Conservation (phyloP, 2,329 filamentous ascomycete species). For the Elsinoe australis region DNA sequence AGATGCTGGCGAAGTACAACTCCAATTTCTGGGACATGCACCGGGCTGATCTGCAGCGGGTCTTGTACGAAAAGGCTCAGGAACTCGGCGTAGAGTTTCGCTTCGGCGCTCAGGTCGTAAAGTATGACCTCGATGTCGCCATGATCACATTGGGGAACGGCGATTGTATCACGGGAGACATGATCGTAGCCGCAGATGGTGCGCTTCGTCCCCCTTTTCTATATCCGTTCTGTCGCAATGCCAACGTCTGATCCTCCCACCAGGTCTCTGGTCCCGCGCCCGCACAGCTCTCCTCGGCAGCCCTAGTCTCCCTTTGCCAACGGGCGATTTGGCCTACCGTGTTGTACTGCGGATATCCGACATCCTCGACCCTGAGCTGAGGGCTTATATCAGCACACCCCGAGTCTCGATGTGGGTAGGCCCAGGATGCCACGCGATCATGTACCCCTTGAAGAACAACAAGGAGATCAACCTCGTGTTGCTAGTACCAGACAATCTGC, state of each 20-base stretch:
- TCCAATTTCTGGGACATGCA: conserved; percentile 56
- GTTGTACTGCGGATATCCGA: conserved; percentile 50
- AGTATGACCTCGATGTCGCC: conserved; percentile 31
- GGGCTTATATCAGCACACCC: conserved; percentile 46
- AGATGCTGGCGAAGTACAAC: conserved; percentile 48
- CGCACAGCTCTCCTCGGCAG: background rate
- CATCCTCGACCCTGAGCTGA: conserved; percentile 45
- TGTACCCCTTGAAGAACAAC: conserved; percentile 54
- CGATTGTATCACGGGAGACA: conserved; percentile 33
- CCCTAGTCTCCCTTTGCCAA: conserved; percentile 32
- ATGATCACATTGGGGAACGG: conserved; percentile 36
- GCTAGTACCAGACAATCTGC: conserved; percentile 56
- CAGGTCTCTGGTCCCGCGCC: conserved; percentile 32
- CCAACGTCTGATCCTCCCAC: background rate
- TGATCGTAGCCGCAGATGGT: conserved; percentile 44
- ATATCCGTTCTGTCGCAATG: no score
- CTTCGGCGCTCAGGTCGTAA: conserved; percentile 38
- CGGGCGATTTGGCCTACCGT: conserved; percentile 59
- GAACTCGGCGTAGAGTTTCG: conserved; percentile 43
- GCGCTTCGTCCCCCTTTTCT: no score
- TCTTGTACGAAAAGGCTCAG: conserved; percentile 40
- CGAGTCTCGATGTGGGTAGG: conserved; percentile 57
- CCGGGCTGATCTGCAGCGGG: conserved; percentile 53
- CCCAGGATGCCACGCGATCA: conserved; percentile 53
- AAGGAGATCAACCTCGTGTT: conserved; percentile 59